Base-by-base conservation (phyloP, 2,329 filamentous ascomycete species). In the Parascedosporium putredinis region DNA sequence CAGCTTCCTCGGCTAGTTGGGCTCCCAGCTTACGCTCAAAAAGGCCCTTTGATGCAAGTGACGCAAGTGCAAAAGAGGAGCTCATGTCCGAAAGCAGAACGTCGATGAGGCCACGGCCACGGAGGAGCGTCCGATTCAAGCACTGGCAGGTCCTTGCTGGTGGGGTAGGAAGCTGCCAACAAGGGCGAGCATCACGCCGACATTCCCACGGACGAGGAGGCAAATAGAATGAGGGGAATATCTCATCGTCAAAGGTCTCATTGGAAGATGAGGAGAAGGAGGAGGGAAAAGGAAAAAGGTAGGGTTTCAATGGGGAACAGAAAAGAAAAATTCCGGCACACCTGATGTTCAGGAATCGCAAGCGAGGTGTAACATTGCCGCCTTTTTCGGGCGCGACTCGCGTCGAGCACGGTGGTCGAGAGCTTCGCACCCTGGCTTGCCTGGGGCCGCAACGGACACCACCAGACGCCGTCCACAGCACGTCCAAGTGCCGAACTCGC, bases 401-500 rank as follows among this genome's bases (percentile, higher is more conserved):
- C 38, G 9, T 42, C 18, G 38, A 42, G 38, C 38, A 42, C 38
- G n/a, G 8, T 12, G 20, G 20, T 42, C 18, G 38, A 20, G 38
- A 31, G 27, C 7, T 31, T 12, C 27, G 7, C 27, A 7, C 6
- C 7, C 27, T 12, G 12, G 27, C 27, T 7, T 31, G 27, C 12
- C 6, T 31, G 27, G 6, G n/a, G n/a, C n/a, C n/a, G n/a, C n/a
- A n/a, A n/a, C n/a, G n/a, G n/a, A n/a, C n/a, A n/a, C n/a, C n/a
- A n/a, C n/a, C n/a, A n/a, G n/a, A n/a, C n/a, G 14, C 9, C 33
- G n/a, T 20, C 38, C 20, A 9, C 38, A 42, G 38, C 16, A 24
- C 38, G 38, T 9, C 38, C 16, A 42, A 42, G 38, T 42, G 38
- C 38, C 38, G 38, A 42, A 42, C 23, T 42, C 23, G 38, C 38